These are phyloP conservation scores for Protomyces inouyei DNA, from an alignment of 1,139 yeast genomes.

Conservation along the genomic window DNA sequence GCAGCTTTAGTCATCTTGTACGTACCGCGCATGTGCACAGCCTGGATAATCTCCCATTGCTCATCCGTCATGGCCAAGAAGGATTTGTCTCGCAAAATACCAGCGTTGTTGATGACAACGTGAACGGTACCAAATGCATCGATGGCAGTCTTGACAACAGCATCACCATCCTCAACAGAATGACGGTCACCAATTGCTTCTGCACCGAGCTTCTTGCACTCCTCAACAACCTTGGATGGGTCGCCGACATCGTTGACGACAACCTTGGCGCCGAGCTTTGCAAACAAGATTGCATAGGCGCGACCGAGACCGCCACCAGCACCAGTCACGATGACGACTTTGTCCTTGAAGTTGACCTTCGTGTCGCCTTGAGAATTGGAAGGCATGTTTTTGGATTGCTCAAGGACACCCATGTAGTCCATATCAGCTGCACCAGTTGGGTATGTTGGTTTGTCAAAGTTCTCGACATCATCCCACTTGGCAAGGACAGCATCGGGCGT, in stretches of 20 bases:
- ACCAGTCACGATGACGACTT: conserved; percentile 90
- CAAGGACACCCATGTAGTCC: conserved; percentile 42
- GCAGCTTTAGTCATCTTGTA: conserved; percentile 80
- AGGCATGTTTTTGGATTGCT: conserved; percentile 40
- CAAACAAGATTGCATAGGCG: conserved; percentile 79
- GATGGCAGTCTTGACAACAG: conserved; percentile 73
- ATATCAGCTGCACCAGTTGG: conserved; percentile 48
- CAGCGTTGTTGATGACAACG: conserved; percentile 86
- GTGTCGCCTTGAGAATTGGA: conserved; percentile 52
- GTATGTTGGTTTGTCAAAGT: conserved; percentile 63
- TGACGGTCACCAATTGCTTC: conserved; percentile 76
- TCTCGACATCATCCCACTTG: conserved; percentile 59
- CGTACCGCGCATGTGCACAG: conserved; percentile 80
- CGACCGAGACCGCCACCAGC: conserved; percentile 95
- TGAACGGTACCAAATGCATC: conserved; percentile 79
- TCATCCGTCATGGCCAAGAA: conserved; percentile 76
- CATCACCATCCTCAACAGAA: conserved; percentile 71
- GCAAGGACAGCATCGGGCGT: conserved; percentile 81
- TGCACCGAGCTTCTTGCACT: conserved; percentile 70
- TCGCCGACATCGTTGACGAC: conserved; percentile 82
- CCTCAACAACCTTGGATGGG: conserved; percentile 69
- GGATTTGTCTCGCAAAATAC: conserved; percentile 86
- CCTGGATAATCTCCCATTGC: conserved; percentile 77
- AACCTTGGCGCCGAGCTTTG: conserved; percentile 89
- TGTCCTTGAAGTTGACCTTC: conserved; percentile 62